Base-by-base conservation (phyloP, 1,284 basidiomycete genomes). In the Laetiporus sulphureus region DNA sequence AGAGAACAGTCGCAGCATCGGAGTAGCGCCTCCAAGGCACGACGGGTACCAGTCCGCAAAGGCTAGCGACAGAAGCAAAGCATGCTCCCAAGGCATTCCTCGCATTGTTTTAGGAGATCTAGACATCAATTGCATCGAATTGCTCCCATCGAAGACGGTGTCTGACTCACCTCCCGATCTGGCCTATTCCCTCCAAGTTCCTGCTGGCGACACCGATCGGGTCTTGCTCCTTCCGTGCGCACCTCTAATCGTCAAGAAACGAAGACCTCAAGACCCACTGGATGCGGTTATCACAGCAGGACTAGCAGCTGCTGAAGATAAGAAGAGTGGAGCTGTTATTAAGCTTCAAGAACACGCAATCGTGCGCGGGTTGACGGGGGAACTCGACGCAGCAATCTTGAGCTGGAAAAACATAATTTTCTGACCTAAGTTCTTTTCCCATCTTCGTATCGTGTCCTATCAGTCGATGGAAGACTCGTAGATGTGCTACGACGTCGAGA, bases 351-450 rank as follows among this genome's bases (percentile, higher is more conserved):
- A 25, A 3, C 32, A 44, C 16, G 37, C 37, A 15, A 39, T 33
- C 5, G 27, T 40, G 25, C 37, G 12, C 24, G 42, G 39, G 12
- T 31, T 44, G 18, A 5, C 39, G 25, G n/a, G 32, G 19, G 19
- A 39, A 15, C 18, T 44, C 18, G 42, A 44, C 13, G 32, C n/a
- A 18, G 42, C 36, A 19, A 34, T 33, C 7, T 15, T 22, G n/a
- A 29, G 24, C 18, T 38, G 35, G 41, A 25, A 41, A 3, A 4
- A 12, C 20, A 18, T 13, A 13, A 27, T 34, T 8, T 23, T 27
- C 11, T 30, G 16, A 8, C n/a, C 18, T 8, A 33, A 33, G 11
- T 18, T 11, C 18, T 33, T 8, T 37, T n/a, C 19, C 6, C 23
- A 37, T 22, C 3, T 23, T 19, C 19, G 15, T 15, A 23, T 36